Percentiles rank a stretch among this genome's conserved stretches.
Evolutionary conservation across 192 early-diverging fungal species (phyloP).

Genomic region (Powellomyces hirtus): DNA sequence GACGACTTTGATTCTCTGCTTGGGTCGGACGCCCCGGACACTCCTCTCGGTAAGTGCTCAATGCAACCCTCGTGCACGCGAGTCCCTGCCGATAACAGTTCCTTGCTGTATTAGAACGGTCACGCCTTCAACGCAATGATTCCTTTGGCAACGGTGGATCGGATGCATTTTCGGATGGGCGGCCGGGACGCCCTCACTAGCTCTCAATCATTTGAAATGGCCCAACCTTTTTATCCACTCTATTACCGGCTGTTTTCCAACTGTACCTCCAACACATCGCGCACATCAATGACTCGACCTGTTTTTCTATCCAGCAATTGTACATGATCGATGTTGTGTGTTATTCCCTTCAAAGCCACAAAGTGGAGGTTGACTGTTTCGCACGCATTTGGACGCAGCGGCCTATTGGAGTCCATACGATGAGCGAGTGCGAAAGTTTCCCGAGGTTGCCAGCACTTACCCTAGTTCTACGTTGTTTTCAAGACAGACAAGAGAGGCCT

Average conservation of each 20-base stretch:
- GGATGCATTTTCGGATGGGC: too few species aligned
- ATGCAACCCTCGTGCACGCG: too few species aligned
- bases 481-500: constrained; percentile 37
- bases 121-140: too few species aligned
- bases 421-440: too few species aligned
- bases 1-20: constrained; percentile 30
- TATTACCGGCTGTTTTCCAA: too few species aligned
- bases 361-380: constrained; percentile 45
- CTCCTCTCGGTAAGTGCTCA: too few species aligned
- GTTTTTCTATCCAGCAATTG: constrained; percentile 27
- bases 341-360: constrained; percentile 39
- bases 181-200: too few species aligned
- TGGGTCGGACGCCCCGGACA: constrained; percentile 16
- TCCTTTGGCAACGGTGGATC: too few species aligned
- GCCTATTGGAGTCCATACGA: background rate
- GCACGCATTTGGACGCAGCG: constrained; percentile 29
- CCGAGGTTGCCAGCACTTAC: constrained; percentile 16
- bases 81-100: too few species aligned
- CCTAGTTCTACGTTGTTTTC: constrained; percentile 37
- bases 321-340: constrained; percentile 34
- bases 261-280: constrained; percentile 11
- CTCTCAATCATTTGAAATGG: too few species aligned
- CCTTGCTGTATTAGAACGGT: too few species aligned
- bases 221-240: too few species aligned
- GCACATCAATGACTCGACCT: constrained; percentile 14